These are phyloP conservation scores for Entomophthora muscae DNA, from an alignment of 371 early-diverging fungal genomes.

Conservation along the genomic window DNA sequence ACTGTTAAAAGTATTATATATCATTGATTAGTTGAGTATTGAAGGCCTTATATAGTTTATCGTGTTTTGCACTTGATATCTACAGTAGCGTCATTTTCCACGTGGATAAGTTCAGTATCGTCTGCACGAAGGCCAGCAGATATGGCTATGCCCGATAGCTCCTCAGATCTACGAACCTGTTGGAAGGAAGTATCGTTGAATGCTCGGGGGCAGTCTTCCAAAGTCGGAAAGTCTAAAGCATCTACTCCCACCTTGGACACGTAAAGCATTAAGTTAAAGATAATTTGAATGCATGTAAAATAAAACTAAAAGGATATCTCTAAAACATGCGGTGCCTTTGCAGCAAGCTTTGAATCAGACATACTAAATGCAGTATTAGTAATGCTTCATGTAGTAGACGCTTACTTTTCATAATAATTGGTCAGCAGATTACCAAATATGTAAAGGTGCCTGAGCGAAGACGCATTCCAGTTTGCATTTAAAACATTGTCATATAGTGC, in stretches of 20 bases:
- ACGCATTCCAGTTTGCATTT: neutral
- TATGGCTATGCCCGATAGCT: neutral
- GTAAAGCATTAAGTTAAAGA: neutral
- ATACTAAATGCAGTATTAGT: neutral
- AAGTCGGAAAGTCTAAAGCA: neutral
- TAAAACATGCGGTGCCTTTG: neutral
- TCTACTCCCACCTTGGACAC: neutral
- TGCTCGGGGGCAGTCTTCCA: neutral
- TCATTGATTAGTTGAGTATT: no score
- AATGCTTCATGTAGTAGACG: neutral
- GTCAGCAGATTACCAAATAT: neutral
- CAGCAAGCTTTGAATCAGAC: neutral
- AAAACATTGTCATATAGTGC: slow-evolving; percentile 2
- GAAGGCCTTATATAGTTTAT: no score
- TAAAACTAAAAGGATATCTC: slow-evolving; percentile 7
- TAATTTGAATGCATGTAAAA: neutral
- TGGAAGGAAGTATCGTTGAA: neutral
- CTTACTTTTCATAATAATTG: slow-evolving; percentile 5
- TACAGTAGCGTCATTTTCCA: no score
- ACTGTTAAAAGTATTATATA: no score
- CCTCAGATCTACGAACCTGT: neutral
- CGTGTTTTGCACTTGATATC: no score
- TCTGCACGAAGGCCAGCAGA: neutral
- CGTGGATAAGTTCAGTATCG: neutral
- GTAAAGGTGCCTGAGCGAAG: neutral